These are phyloP conservation scores for Infundibulicybe gibba DNA, from an alignment of 768 basidiomycete genomes.

Conservation along the genomic window DNA sequence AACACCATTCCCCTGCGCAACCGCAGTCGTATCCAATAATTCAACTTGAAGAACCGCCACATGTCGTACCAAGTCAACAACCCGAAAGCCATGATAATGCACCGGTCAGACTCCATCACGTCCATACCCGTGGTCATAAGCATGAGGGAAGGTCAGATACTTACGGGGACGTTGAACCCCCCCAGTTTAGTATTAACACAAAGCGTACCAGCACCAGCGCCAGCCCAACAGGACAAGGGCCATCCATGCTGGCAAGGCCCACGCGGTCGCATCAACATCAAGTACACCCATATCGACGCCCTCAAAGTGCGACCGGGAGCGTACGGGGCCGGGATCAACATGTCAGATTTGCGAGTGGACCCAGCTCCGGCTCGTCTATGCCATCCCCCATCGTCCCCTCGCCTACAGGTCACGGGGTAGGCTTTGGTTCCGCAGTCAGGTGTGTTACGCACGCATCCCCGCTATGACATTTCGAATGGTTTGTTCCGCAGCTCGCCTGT, in stretches of 20 bases:
- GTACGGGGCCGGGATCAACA: conserved; percentile 12
- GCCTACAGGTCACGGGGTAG: conserved; percentile 14
- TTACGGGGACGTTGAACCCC: conserved; percentile 16
- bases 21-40: conserved; percentile 19
- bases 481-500: conserved; percentile 15
- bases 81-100: conserved; percentile 21
- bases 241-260: conserved; percentile 10
- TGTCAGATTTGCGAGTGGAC: conserved; percentile 20
- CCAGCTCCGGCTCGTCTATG: conserved; percentile 18
- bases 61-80: conserved; percentile 24
- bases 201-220: conserved; percentile 15
- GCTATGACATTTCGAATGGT: conserved; percentile 2
- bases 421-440: conserved; percentile 18
- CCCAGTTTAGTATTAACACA: conserved; percentile 17
- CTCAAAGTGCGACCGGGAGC: conserved; percentile 14
- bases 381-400: conserved; percentile 19
- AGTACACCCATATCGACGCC: conserved; percentile 23
- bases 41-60: conserved; percentile 26
- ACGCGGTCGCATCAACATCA: conserved; percentile 15
- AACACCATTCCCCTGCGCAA: conserved; percentile 16
- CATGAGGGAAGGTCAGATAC: conserved; percentile 22
- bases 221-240: conserved; percentile 8
- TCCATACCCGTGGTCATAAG: conserved; percentile 8
- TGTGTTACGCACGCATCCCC: conserved; percentile 8
- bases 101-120: conserved; percentile 26